Evolutionary conservation across 768 basidiomycete species (phyloP).

Genomic region (Rubroboletus satanas): DNA sequence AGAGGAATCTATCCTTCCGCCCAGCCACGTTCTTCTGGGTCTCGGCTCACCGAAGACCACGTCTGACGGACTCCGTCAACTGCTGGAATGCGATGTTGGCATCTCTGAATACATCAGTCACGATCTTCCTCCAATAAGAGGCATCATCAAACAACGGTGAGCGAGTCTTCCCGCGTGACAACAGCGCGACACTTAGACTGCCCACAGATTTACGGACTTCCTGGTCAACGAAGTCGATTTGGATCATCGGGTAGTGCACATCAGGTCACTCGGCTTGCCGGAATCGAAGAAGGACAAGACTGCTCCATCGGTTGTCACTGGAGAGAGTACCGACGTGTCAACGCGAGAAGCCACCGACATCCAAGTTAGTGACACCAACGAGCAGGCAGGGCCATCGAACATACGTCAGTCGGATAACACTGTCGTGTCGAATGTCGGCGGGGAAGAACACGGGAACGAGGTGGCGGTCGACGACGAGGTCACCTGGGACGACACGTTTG

Average conservation of each 20-base stretch:
- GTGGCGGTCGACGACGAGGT: conserved; percentile 27
- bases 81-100: conserved; percentile 78
- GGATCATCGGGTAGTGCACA: conserved; percentile 72
- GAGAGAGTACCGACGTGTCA: conserved; percentile 10
- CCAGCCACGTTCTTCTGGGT: conserved; percentile 69
- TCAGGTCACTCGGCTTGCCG: conserved; percentile 77
- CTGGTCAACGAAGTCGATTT: conserved; percentile 88
- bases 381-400: conserved; percentile 4
- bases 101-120: conserved; percentile 82
- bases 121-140: conserved; percentile 69
- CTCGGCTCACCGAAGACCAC: conserved; percentile 48
- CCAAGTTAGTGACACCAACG: conserved; percentile 3
- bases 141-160: conserved; percentile 96
- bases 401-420: neutral
- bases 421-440: neutral
- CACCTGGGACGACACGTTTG: conserved; percentile 67
- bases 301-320: conserved; percentile 25
- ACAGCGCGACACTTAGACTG: neutral
- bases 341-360: conserved; percentile 13
- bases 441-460: neutral
- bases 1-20: conserved; percentile 49
- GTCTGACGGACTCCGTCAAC: conserved; percentile 53
- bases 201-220: conserved; percentile 89
- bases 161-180: conserved; percentile 13
- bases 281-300: conserved; percentile 42